Evolutionary conservation across 495 filamentous ascomycete species (phyloP).

Genomic region (Barbatosphaeria neglecta): DNA sequence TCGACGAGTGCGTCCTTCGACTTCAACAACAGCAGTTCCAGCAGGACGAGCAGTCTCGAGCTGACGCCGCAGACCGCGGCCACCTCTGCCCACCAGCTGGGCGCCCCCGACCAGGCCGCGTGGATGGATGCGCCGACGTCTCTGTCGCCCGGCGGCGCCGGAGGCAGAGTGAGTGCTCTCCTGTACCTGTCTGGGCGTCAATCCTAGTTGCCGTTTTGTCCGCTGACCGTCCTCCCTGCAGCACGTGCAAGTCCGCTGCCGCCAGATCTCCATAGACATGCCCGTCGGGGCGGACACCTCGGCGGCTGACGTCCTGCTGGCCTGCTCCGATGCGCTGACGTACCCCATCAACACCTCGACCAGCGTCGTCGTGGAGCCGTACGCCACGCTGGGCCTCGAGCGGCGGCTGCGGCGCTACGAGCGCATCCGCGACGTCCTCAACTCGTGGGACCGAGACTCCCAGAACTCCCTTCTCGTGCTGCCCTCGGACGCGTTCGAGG

Average conservation of each 20-base stretch:
- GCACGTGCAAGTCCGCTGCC: constrained; percentile 57
- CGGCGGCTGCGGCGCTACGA: constrained; percentile 80
- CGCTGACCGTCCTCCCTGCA: constrained; percentile 10
- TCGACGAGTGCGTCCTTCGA: constrained; percentile 4
- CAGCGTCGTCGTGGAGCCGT: constrained; percentile 66
- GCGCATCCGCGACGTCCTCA: constrained; percentile 75
- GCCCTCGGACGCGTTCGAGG: constrained; percentile 18
- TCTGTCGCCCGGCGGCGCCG: constrained; percentile 78
- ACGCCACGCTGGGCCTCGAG: constrained; percentile 64
- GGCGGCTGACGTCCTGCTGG: constrained; percentile 54
- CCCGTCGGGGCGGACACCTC: constrained; percentile 64
- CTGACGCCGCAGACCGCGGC: constrained; percentile 3
- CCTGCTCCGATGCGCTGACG: constrained; percentile 42
- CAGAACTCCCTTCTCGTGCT: constrained; percentile 56
- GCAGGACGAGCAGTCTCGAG: constrained; percentile 16
- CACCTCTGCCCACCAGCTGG: constrained; percentile 15
- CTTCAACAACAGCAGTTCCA: too few relatives aligned
- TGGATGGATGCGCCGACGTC: constrained; percentile 68
- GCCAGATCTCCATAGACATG: constrained; percentile 47
- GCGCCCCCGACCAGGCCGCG: constrained; percentile 38
- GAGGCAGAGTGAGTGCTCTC: constrained; percentile 57
- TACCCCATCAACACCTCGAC: constrained; percentile 46
- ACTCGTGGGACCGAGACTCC: constrained; percentile 75
- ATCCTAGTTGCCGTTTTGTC: too few relatives aligned
- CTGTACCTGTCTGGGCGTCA: too few relatives aligned